Evolutionary conservation across 2,329 filamentous ascomycete species (phyloP), one percentile per base, ranked within the genome.

Genomic region (Colletotrichum lindemuthianum): DNA sequence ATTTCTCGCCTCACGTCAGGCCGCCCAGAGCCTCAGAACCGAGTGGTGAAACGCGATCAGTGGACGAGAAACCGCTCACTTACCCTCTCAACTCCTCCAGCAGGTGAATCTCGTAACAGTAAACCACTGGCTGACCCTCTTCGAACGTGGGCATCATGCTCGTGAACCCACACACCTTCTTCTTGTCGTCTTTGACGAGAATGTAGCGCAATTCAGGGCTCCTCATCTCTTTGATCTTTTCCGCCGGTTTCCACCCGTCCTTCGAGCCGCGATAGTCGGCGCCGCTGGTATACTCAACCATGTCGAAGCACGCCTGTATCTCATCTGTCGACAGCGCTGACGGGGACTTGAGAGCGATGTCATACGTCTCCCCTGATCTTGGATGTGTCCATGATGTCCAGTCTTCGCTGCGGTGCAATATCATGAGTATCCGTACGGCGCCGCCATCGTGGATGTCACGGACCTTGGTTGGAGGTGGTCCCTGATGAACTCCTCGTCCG

Each of bases 91-190:
- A 73, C 1, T 79, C 76, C 1, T 81, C 76, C 41, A 80, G 76
- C 3, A 94, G 82, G 72, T 95, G 91, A 40, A 95, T 87, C 76
- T 95, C 91, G 73, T 93, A 95, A 74, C 91, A 89, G 75, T 93
- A 95, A 16, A 93, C 73, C 2, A 93, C 90, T 0, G 88, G 81
- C 63, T 86, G 78, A 1, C 83, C 82, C 66, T 89, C 86, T 72
- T 92, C 90, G 70, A 86, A 86, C 2, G 88, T 90, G n/a, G 90
- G 84, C 88, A 91, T 89, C 71, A 92, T 79, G n/a, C 88, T 91
- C 1, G 84, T 81, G 70, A 92, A 90, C 5, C 82, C 88, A 15
- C 76, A 73, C 8, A 89, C 67, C 40, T 48, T 54, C 4, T 69
- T 71, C 8, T 67, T 59, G 0, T 51, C 60, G 10, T 56, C 58